Percentiles rank a stretch among this genome's conserved stretches.
Evolutionary conservation across 2,329 filamentous ascomycete genomes (phyloP).

Genomic region (Cladosporium sp.): DNA sequence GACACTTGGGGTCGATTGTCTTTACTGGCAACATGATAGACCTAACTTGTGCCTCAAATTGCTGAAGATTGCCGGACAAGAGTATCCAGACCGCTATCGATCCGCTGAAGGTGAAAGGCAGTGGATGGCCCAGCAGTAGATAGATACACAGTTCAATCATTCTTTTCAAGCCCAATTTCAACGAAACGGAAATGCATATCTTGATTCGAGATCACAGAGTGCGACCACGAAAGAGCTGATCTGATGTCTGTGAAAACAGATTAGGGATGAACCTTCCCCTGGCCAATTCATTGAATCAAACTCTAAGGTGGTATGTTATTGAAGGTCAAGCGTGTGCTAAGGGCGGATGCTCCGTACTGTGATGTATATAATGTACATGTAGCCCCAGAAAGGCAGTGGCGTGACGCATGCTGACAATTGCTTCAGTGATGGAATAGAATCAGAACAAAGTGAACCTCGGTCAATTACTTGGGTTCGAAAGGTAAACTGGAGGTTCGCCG

Average conservation of each 20-base stretch:
- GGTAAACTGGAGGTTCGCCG: not conserved
- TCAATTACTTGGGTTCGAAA: not conserved
- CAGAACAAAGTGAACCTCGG: not conserved
- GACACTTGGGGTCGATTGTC: too few relatives aligned
- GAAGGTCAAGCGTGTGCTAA: not conserved
- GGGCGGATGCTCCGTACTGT: not conserved
- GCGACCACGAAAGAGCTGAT: not conserved
- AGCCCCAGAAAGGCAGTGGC: not conserved
- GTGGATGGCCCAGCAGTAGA: too few relatives aligned
- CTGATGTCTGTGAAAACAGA: not conserved
- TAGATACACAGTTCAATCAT: too few relatives aligned
- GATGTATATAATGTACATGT: not conserved
- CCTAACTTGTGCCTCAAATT: not conserved
- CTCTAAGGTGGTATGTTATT: not conserved
- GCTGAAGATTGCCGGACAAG: too few relatives aligned
- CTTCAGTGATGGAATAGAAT: not conserved
- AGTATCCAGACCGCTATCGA: too few relatives aligned
- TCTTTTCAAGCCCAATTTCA: not conserved
- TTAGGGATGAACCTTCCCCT: not conserved
- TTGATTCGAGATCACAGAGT: not conserved
- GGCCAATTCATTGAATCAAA: not conserved
- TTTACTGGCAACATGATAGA: not conserved
- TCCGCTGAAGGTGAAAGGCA: too few relatives aligned
- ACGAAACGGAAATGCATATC: not conserved
- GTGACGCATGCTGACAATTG: not conserved